Conservation (phyloP, 495 filamentous ascomycete species). For the Podospora australis region DNA sequence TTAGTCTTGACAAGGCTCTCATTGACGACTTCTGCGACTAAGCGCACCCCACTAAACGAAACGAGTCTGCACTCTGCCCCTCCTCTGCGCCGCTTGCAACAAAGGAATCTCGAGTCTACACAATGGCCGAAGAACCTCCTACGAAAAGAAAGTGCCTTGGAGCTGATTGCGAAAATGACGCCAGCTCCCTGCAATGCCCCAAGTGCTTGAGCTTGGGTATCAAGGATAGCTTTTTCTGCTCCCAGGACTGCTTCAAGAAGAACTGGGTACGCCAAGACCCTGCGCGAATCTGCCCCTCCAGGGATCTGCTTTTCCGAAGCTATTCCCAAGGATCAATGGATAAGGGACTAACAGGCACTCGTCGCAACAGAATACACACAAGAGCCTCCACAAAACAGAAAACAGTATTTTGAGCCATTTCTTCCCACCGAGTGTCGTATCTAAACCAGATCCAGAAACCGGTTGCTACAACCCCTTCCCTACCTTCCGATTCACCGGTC, state of each 20-base stretch:
- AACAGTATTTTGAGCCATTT: slow-evolving; percentile 69
- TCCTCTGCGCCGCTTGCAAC: background rate
- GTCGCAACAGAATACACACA: slow-evolving; percentile 66
- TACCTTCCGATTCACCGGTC: slow-evolving; percentile 70
- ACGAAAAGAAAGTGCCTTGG: slow-evolving; percentile 70
- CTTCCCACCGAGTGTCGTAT: slow-evolving; percentile 66
- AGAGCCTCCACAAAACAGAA: slow-evolving; percentile 72
- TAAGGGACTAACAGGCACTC: slow-evolving; percentile 8
- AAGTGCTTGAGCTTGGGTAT: slow-evolving; percentile 81
- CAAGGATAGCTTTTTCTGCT: slow-evolving; percentile 92
- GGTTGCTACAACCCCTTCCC: slow-evolving; percentile 89
- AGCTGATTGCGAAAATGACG: slow-evolving; percentile 74
- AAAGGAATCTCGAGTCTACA: slow-evolving; percentile 1
- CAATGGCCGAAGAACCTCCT: slow-evolving; percentile 42
- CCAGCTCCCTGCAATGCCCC: slow-evolving; percentile 81
- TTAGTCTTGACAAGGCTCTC: too few species aligned
- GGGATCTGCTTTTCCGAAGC: background rate
- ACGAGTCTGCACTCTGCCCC: background rate
- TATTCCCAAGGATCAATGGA: background rate
- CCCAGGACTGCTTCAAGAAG: slow-evolving; percentile 96
- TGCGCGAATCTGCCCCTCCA: background rate
- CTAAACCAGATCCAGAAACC: slow-evolving; percentile 84
- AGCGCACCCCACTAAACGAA: too few species aligned
- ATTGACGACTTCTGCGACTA: too few species aligned
- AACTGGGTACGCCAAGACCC: slow-evolving; percentile 73